Evolutionary conservation across 805 yeast genomes (phyloP).

Genomic region (Saturnispora bothae): DNA sequence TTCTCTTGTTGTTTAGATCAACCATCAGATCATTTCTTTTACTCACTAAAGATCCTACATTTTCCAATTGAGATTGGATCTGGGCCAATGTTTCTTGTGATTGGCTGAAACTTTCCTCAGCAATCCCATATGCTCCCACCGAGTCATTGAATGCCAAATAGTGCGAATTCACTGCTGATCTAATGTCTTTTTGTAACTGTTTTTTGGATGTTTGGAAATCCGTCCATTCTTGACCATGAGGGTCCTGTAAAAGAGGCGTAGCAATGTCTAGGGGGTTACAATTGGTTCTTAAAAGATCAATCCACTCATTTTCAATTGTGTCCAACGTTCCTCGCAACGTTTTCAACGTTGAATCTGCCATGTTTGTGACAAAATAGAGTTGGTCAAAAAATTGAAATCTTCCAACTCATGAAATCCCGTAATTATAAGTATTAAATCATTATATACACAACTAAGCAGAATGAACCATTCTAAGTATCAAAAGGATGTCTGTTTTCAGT

Average conservation of each 20-base stretch:
- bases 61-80: conserved; percentile 15
- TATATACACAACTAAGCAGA: too few relatives aligned
- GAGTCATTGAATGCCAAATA: conserved; percentile 77
- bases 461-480: too few relatives aligned
- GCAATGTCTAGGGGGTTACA: conserved; percentile 84
- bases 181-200: conserved; percentile 46
- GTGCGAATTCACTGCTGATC: conserved; percentile 67
- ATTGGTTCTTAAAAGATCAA: conserved; percentile 35
- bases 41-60: conserved; percentile 20
- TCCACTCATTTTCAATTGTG: conserved; percentile 20
- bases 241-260: conserved; percentile 64
- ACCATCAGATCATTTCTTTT: conserved; percentile 46
- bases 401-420: too few relatives aligned
- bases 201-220: conserved; percentile 57
- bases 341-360: too few relatives aligned
- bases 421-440: too few relatives aligned
- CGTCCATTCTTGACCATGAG: conserved; percentile 60
- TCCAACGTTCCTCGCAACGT: conserved; percentile 8
- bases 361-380: too few relatives aligned
- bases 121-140: conserved; percentile 72
- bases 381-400: too few relatives aligned
- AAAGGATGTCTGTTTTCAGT: conserved; percentile 19
- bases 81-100: conserved; percentile 37
- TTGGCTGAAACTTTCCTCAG: conserved; percentile 51
- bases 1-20: conserved; percentile 56